Percentiles rank a stretch among this genome's conserved stretches.
These are phyloP conservation scores for Penicilliopsis zonata DNA, from an alignment of 495 filamentous ascomycete genomes.

Conservation along the genomic window DNA sequence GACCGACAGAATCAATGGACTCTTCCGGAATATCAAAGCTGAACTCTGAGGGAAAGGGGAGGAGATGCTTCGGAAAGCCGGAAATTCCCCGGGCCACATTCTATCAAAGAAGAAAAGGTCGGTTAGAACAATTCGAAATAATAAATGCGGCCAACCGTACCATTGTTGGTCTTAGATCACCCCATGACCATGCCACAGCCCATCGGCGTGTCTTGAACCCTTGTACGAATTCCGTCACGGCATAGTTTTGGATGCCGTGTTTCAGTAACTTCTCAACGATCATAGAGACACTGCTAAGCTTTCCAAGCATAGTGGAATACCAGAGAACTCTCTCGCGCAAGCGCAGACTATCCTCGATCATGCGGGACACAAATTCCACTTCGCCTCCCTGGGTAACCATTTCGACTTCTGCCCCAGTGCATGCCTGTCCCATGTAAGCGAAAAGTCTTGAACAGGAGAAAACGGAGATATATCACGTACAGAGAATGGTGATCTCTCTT, in stretches of 20 bases:
- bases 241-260: constrained; percentile 61
- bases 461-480: constrained; percentile 16
- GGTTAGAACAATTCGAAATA: neutral
- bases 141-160: constrained; percentile 16
- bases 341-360: constrained; percentile 60
- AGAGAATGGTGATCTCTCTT: constrained; percentile 56
- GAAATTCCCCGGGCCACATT: constrained; percentile 43
- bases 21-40: constrained; percentile 26
- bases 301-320: constrained; percentile 91
- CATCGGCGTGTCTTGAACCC: constrained; percentile 73
- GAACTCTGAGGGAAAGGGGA: constrained; percentile 46
- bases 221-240: constrained; percentile 69
- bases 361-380: constrained; percentile 60
- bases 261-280: constrained; percentile 50
- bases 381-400: constrained; percentile 87
- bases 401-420: constrained; percentile 71
- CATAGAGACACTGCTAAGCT: constrained; percentile 53
- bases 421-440: constrained; percentile 31
- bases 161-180: constrained; percentile 50
- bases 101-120: constrained; percentile 12
- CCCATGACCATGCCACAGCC: constrained; percentile 83
- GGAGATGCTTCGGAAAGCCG: constrained; percentile 44
- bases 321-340: constrained; percentile 55
- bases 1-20: constrained; percentile 14
- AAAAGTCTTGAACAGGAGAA: neutral